These are phyloP conservation scores for Penicillium psychrosexuale DNA, from an alignment of 2,329 filamentous ascomycete species.

Conservation along the genomic window DNA sequence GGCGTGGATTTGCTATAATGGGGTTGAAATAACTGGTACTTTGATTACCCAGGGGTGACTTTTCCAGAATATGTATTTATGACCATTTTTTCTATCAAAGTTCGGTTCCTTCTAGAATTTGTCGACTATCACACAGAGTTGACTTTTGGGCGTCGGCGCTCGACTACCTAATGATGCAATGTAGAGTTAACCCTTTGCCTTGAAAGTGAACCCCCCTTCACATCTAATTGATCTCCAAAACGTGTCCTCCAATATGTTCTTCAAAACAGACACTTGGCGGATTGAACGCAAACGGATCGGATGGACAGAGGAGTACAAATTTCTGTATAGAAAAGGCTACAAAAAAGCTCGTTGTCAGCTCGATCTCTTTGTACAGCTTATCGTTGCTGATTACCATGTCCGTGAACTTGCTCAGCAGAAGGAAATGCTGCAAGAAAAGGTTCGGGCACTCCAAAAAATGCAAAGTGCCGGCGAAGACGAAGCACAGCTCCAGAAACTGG, in stretches of 20 bases:
- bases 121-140: too few species aligned
- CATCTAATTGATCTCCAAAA: neutral
- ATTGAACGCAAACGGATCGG: neutral
- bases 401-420: neutral
- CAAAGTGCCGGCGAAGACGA: too few species aligned
- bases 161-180: neutral
- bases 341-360: neutral
- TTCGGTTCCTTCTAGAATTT: neutral
- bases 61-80: neutral
- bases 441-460: neutral
- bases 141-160: neutral
- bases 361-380: neutral
- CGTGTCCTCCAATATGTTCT: neutral
- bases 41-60: neutral
- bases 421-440: neutral
- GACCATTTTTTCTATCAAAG: neutral
- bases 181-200: neutral
- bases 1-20: neutral
- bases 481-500: neutral
- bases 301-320: neutral
- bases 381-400: neutral
- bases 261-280: neutral
- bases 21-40: neutral
- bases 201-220: neutral
- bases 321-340: neutral